Conservation (phyloP, 768 basidiomycete genomes). For the Nidula microcarpa region DNA sequence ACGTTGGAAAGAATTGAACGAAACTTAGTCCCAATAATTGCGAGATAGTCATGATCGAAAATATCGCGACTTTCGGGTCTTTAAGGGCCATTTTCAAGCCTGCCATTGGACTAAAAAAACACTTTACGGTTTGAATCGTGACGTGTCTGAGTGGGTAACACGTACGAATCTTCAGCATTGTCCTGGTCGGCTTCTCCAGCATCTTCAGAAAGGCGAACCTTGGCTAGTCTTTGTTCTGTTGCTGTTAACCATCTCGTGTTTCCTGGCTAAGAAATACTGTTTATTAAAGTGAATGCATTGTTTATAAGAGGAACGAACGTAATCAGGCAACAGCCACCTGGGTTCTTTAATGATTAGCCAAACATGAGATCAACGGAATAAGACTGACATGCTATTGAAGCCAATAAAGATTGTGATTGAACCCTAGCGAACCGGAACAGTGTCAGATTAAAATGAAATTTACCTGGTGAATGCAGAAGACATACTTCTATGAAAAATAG, state of each 20-base stretch:
- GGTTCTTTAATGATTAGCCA: background rate
- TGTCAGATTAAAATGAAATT: too few species aligned
- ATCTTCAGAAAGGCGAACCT: constrained; percentile 64
- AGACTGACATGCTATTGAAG: constrained; percentile 45
- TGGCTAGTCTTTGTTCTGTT: constrained; percentile 53
- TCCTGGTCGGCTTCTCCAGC: constrained; percentile 67
- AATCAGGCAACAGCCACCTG: constrained; percentile 60
- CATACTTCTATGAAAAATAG: constrained; percentile 67
- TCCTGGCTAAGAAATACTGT: constrained; percentile 34
- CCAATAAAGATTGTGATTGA: constrained; percentile 61
- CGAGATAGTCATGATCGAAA: constrained; percentile 47
- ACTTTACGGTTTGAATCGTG: background rate
- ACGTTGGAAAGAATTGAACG: constrained; percentile 59
- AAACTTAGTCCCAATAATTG: constrained; percentile 57
- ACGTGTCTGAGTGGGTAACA: constrained; percentile 1
- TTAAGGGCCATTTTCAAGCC: constrained; percentile 56
- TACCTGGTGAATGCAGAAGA: too few species aligned
- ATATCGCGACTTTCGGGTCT: constrained; percentile 51
- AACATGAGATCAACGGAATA: background rate
- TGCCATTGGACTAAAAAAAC: constrained; percentile 32
- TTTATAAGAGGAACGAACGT: constrained; percentile 29
- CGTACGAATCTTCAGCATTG: constrained; percentile 54
- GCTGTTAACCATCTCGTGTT: constrained; percentile 60
- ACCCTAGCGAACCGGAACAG: constrained; percentile 34
- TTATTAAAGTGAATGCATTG: too few species aligned